Base-by-base conservation (phyloP, 129 eudicot genomes). In the Flaveria sonorensis region DNA sequence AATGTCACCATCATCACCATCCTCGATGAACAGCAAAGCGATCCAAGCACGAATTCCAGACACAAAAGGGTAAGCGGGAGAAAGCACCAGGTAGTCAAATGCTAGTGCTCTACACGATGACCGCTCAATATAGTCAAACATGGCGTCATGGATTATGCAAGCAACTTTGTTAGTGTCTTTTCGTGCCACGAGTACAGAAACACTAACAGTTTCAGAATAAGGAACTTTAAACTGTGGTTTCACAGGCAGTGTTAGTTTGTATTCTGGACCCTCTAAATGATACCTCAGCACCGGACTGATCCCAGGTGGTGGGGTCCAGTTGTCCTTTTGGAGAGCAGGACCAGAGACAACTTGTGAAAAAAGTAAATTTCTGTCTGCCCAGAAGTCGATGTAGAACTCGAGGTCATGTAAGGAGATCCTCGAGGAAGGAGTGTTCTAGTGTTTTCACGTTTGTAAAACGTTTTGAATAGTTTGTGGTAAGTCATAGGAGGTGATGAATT, bases 31-130 rank as follows among this genome's bases (percentile, higher is more conserved):
- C 23, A 90, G 86, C 89, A 93, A 77, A 28, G 97, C 85, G 57
- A 90, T 84, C 98, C 96, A 90, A 45, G 92, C 97, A 76, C 96
- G 85, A 40, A 93, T 90, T 45, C 85, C 88, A 0, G 98, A 88
- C 76, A 93, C 96, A 80, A 93, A 93, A 4, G 96, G 97, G 89
- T 89, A 78, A 14, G 61, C 69, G 10, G 96, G 91, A 45, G 98
- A 87, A 40, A 93, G 84, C 78, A 82, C 98, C 8, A 93, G 92
- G 71, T 88, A 90, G 70, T 88, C 91, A 84, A 77, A 90, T 20
- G 97, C 98, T 51, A 87, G 77, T 26, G 97, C 97, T 60, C 98
- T 82, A 45, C 86, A 84, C 10, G 95, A 80, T 3, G 96, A 83
- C 14, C 92, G 89, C 18, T 93, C 98, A 32, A 90, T 76, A 70